Conservation (phyloP, 257 asterid species). For the Verbena officinalis region DNA sequence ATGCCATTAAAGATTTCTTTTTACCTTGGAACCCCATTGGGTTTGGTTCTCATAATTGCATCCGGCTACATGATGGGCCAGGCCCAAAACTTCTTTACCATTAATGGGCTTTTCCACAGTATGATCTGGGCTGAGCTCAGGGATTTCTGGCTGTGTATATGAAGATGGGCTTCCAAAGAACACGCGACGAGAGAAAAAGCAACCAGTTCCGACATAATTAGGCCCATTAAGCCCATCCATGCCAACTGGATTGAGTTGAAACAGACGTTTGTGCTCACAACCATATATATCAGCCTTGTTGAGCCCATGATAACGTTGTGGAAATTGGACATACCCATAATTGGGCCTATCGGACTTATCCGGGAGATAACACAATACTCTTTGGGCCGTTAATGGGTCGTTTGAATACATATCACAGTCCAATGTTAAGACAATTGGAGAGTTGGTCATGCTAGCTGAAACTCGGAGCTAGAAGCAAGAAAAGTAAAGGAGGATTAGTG, state of each 20-base stretch:
- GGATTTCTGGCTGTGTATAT: constrained; percentile 39
- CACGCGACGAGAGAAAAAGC: constrained; percentile 62
- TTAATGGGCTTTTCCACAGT: constrained; percentile 42
- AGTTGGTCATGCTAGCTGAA: constrained; percentile 68
- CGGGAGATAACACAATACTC: constrained; percentile 46
- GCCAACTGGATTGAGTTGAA: constrained; percentile 51
- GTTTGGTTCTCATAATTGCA: constrained; percentile 59
- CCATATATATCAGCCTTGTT: constrained; percentile 68
- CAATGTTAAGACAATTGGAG: constrained; percentile 66
- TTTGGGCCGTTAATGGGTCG: constrained; percentile 59
- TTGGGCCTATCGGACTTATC: constrained; percentile 41
- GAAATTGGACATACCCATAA: constrained; percentile 68
- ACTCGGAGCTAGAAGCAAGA: constrained; percentile 57
- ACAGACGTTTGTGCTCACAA: constrained; percentile 50
- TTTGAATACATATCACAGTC: constrained; percentile 89
- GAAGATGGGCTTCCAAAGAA: constrained; percentile 62
- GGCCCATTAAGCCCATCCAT: constrained; percentile 77
- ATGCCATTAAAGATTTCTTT: too few relatives aligned
- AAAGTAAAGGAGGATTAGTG: too few relatives aligned
- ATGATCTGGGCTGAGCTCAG: constrained; percentile 47
- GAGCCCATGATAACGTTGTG: constrained; percentile 66
- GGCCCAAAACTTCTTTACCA: constrained; percentile 24
- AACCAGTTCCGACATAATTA: constrained; percentile 67
- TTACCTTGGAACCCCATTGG: constrained; percentile 75
- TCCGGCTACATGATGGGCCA: constrained; percentile 58